phyloP scores from a whole-genome alignment of 495 filamentous ascomycete genomes.

The Aspergillus kassunensis region DNA sequence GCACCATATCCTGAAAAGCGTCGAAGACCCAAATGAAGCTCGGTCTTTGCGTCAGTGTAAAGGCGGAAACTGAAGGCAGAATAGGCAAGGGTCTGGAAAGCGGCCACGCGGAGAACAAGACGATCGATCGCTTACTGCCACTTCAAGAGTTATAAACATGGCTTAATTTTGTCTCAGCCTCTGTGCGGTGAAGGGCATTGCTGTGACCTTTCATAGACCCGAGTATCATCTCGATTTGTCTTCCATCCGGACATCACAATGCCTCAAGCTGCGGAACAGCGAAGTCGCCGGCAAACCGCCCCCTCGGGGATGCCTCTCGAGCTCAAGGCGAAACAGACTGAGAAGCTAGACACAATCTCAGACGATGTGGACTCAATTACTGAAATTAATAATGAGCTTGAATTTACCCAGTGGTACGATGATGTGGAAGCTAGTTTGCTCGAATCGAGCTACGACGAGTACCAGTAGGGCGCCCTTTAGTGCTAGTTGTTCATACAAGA shows the following conservation, averaged over 20 bases:
- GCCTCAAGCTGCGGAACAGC: constrained; percentile 28
- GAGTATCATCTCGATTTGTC: neutral
- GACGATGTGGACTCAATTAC: constrained; percentile 23
- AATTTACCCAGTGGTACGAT: constrained; percentile 61
- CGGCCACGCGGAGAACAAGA: constrained; percentile 16
- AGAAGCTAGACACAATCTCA: constrained; percentile 20
- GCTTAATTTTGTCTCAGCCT: too few species aligned
- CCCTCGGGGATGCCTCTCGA: constrained; percentile 37
- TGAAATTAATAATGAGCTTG: constrained; percentile 48
- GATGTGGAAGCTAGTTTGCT: constrained; percentile 62
- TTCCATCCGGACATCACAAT: constrained; percentile 9
- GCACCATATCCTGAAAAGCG: too few species aligned
- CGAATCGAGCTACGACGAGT: constrained; percentile 79
- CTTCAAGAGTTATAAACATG: too few species aligned
- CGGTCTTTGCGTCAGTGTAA: constrained; percentile 30
- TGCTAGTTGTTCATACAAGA: neutral
- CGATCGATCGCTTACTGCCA: neutral
- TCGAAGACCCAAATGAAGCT: too few species aligned
- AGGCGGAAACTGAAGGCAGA: constrained; percentile 38
- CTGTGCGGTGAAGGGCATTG: neutral
- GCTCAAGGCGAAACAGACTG: constrained; percentile 24
- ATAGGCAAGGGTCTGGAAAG: constrained; percentile 15
- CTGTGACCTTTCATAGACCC: neutral
- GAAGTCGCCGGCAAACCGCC: constrained; percentile 41
- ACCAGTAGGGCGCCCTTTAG: constrained; percentile 54